Percentiles rank a stretch among this genome's conserved stretches.
Evolutionary conservation across 139 green algal species (phyloP).

Genomic region (Chlamydomonas sp.): DNA sequence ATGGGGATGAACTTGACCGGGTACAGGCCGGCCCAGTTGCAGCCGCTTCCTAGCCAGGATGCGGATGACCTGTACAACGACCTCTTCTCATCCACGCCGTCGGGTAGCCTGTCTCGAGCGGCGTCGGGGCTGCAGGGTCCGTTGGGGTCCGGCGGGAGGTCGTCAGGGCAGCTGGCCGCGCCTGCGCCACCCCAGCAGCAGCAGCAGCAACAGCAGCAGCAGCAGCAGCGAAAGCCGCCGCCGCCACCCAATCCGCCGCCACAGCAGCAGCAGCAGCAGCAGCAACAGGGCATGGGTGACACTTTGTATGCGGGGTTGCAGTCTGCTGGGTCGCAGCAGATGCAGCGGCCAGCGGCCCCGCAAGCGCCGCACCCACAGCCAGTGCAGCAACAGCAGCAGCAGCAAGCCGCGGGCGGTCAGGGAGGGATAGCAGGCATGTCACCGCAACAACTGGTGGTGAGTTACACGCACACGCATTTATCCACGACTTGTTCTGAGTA

Average conservation of each 20-base stretch:
- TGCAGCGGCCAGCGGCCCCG: too few species aligned
- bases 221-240: not conserved
- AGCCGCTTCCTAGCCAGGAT: conserved; percentile 23
- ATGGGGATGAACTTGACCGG: not conserved
- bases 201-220: not conserved
- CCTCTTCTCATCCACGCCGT: conserved; percentile 18
- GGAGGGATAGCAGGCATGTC: not conserved
- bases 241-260: not conserved
- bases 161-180: too few species aligned
- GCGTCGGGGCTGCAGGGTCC: not conserved
- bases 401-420: too few species aligned
- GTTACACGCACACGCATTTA: not conserved
- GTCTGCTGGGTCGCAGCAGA: too few species aligned
- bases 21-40: not conserved
- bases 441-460: conserved; percentile 16
- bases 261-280: not conserved
- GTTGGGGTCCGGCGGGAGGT: too few species aligned
- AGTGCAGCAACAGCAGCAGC: too few species aligned
- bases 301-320: not conserved
- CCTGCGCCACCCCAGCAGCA: not conserved
- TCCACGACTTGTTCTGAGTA: too few species aligned
- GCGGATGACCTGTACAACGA: conserved; percentile 34
- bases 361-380: too few species aligned
- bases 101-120: not conserved
- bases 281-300: not conserved